These are phyloP conservation scores for Chrysanthemum makinoi DNA, from an alignment of 129 eudicot species.

Conservation along the genomic window DNA sequence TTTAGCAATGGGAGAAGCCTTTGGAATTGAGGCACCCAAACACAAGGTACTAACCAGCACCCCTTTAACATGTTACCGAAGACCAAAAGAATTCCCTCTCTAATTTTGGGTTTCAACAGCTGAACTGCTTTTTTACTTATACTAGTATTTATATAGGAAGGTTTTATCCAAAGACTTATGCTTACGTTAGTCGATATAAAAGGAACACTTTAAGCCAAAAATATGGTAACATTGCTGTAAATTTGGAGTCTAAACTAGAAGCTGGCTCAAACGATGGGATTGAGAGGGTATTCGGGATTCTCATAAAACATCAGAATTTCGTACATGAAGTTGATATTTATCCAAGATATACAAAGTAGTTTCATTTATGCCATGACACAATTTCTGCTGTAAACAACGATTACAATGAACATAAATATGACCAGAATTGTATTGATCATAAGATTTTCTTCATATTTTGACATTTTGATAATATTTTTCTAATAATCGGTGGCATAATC, in stretches of 20 bases:
- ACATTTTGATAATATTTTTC: not conserved
- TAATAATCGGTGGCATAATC: not conserved
- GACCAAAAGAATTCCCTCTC: not conserved
- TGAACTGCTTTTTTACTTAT: not conserved
- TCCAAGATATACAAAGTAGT: not conserved
- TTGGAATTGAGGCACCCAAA: conserved; percentile 58
- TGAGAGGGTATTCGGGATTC: not conserved
- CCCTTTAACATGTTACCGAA: no score
- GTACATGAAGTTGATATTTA: not conserved
- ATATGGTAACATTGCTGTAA: not conserved
- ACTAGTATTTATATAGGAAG: not conserved
- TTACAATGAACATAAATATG: not conserved
- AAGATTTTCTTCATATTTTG: not conserved
- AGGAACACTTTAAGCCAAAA: not conserved
- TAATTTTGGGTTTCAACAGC: not conserved
- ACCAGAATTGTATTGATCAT: not conserved
- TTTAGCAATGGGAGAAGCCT: conserved; percentile 93
- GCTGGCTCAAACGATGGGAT: not conserved
- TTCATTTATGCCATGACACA: not conserved
- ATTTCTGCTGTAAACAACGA: not conserved
- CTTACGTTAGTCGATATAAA: conserved; percentile 4
- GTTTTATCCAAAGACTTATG: not conserved
- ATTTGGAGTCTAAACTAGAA: not conserved
- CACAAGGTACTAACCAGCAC: conserved; percentile 35
- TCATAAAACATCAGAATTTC: not conserved